phyloP scores from a whole-genome alignment of 148 eudicot species.

The Rhododendron henanense region DNA sequence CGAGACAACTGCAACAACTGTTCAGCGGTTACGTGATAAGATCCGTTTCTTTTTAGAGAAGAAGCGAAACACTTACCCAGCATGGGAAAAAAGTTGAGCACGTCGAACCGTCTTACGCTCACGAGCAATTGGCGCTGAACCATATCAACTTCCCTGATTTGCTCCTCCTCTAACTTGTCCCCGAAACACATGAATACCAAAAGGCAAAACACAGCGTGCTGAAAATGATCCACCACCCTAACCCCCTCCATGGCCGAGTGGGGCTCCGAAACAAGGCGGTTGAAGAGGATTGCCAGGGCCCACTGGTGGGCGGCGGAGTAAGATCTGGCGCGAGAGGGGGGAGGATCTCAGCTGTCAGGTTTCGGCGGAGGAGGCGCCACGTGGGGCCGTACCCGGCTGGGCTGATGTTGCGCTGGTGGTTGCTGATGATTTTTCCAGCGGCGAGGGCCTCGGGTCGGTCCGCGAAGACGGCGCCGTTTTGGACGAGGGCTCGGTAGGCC shows the following conservation, averaged over 20 bases:
- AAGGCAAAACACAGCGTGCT: conserved; percentile 54
- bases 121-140: no score
- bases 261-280: no score
- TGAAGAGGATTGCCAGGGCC: conserved; percentile 1
- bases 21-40: no score
- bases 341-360: conserved; percentile 54
- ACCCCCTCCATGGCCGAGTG: conserved; percentile 4
- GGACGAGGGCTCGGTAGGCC: conserved; percentile 56
- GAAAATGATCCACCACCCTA: conserved; percentile 57
- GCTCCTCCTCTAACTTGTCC: conserved; percentile 34
- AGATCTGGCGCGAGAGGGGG: conserved; percentile 41
- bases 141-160: conserved; percentile 38
- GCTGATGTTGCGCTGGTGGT: conserved; percentile 2
- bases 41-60: not conserved
- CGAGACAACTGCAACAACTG: no score
- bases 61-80: conserved; percentile 1
- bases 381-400: conserved; percentile 23
- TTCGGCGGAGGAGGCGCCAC: conserved; percentile 68
- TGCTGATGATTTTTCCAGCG: not conserved
- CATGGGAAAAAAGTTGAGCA: conserved; percentile 51
- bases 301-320: conserved; percentile 49
- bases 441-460: conserved; percentile 43
- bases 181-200: conserved; percentile 69
- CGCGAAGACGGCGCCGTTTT: conserved; percentile 57
- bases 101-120: no score